Conservation (phyloP, 805 yeast species). For the Teunomyces tritomae region DNA sequence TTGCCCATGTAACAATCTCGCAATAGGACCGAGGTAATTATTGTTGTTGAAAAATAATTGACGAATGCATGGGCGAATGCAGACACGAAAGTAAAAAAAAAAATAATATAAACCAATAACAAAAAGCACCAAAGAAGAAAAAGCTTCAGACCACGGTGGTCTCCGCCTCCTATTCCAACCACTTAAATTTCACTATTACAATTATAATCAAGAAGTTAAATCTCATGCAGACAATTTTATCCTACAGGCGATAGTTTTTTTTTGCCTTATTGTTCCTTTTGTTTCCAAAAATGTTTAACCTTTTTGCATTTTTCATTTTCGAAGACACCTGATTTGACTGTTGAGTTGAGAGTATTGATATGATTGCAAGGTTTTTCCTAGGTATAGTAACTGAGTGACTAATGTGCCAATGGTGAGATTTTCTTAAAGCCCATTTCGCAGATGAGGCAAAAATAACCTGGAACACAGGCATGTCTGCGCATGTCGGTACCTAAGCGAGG, state of each 20-base stretch:
- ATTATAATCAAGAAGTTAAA: slow-evolving; percentile 1
- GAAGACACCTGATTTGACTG: background rate
- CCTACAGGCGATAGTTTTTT: background rate
- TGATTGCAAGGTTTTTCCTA: background rate
- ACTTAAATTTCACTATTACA: background rate
- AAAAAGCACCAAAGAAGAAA: background rate
- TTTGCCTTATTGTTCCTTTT: background rate
- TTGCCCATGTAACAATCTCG: background rate
- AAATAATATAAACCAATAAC: background rate
- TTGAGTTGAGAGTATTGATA: background rate
- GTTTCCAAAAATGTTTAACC: background rate
- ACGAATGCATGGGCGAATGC: background rate
- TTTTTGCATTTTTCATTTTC: background rate
- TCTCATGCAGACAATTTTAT: slow-evolving; percentile 3
- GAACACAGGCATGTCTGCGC: background rate
- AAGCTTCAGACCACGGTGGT: background rate
- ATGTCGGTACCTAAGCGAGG: background rate
- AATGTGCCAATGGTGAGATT: background rate
- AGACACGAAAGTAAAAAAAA: background rate
- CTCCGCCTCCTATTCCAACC: slow-evolving; percentile 1
- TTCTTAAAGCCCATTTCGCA: background rate
- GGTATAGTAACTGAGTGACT: too few relatives aligned
- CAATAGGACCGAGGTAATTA: background rate
- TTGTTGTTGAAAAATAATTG: background rate
- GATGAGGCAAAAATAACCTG: background rate